Evolutionary conservation across 257 asterid species (phyloP), one percentile per base, ranked within the genome.

Genomic region (Dorcoceras hygrometricum): DNA sequence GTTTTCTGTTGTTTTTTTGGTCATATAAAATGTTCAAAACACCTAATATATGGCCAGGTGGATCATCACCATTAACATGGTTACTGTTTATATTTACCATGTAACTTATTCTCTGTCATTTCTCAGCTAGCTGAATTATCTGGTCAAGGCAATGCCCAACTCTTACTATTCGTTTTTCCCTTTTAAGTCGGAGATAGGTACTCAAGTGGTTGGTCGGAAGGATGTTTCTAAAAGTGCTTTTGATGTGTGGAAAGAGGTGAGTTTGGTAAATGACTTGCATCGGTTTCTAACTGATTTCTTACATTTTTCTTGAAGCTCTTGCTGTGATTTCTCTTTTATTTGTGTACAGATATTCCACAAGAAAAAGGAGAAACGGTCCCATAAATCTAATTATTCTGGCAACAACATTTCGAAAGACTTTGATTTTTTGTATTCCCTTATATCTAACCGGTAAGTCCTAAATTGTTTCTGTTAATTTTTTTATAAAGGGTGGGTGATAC

Each of bases 181-280:
- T 69, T 68, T 71, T 65, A 79, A 83, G 99, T 64, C 87, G 95
- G 96, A 90, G 72, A 80, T 94, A 70, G 78, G 89, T 75, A 81
- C 97, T 68, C 99, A 94, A 82, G 99, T 90, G 85, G 95, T 88
- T 76, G 97, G 99, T 67, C 78, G 79, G 71, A 94, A 94, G 77
- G 97, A 94, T 83, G 65, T 81, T 70, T 69, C 95, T 64, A 90
- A 68, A 84, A 88, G 92, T 80, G 94, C 95, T 66, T 86, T 94
- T 74, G 96, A 88, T 71, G 67, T 94, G 73, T 94, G 99, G 99
- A 94, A 90, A 87, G 97, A 88, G 95, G 99, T 90, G 67, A 85
- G 71, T 57, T 54, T 29, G 10, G 60, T 61, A 23, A 54, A 25
- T 55, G 18, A 10, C 24, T 72, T 63, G 29, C 68, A 68, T 54